Evolutionary conservation across 2,329 filamentous ascomycete genomes (phyloP), one percentile per base, ranked within the genome.

Genomic region (Ambrosiella cleistominuta): DNA sequence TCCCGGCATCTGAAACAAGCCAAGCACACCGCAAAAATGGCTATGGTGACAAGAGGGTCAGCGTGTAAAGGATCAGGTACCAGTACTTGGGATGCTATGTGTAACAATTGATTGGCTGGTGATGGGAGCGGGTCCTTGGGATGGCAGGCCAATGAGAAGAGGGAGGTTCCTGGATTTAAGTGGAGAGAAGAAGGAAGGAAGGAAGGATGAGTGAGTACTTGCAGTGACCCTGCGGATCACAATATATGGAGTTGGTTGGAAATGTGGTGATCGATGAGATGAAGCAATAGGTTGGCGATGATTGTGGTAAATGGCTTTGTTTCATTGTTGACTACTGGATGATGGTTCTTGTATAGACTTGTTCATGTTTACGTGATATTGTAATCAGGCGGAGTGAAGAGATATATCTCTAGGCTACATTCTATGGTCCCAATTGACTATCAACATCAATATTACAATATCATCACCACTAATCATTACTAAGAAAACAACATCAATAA

Each of bases 1-100:
- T 36, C 12, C n/a, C 12, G 17, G 15, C 36, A 55, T 55, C 53
- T 55, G 53, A 55, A 55, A 55, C 53, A 40, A 40, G 9, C 38
- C 11, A 36, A 17, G 7, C n/a, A 17, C 11, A 40, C 15, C 9
- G 7, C 3, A 9, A 15, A 11, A 12, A 44, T n/a, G 37, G 53
- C 53, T 7, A 12, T 42, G 19, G 7, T 2, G n/a, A 17, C 39
- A 27, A 55, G 53, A 39, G 53, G 11, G 27, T 13, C 11, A 9
- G 6, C 42, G 8, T 8, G 13, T n/a, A 35, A 9, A 55, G 38
- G 53, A 55, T 44, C 38, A 44, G 17, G 53, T 55, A 55, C 39
- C 38, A 1, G n/a, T 55, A 55, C 53, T 11, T 44, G 13, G 27
- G 12, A 17, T 15, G 37, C 7, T 40, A 19, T 19, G 6, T 44